phyloP scores from a whole-genome alignment of 768 basidiomycete genomes.

The Tremella yokohamensis region DNA sequence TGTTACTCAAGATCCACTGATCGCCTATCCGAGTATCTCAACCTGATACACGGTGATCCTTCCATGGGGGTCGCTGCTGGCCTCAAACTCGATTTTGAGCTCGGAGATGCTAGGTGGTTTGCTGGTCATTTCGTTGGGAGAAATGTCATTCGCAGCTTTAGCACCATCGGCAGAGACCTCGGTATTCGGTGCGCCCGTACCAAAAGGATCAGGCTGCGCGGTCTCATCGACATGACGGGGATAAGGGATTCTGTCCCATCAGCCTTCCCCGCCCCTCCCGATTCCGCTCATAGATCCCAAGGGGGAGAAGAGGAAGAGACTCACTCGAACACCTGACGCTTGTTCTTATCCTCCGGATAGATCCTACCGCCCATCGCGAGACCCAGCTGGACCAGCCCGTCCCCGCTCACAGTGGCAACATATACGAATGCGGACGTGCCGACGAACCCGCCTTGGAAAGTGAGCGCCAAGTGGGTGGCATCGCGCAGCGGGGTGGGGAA shows the following conservation, averaged over 20 bases:
- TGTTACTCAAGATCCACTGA: too few species aligned
- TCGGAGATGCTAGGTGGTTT: constrained; percentile 33
- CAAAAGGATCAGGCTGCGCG: neutral
- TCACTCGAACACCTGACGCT: constrained; percentile 44
- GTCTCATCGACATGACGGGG: neutral
- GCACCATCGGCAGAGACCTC: neutral
- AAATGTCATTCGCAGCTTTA: neutral
- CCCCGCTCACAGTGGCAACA: constrained; percentile 28
- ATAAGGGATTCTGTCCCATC: constrained; percentile 9
- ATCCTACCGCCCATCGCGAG: constrained; percentile 42
- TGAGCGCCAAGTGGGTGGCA: constrained; percentile 45
- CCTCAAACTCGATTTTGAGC: constrained; percentile 48
- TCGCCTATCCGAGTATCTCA: constrained; percentile 34
- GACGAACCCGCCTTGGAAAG: constrained; percentile 50
- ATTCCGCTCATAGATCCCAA: neutral
- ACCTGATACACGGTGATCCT: constrained; percentile 43
- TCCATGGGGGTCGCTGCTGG: constrained; percentile 47
- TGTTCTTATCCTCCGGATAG: constrained; percentile 46
- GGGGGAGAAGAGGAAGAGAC: neutral
- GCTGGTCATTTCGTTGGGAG: neutral
- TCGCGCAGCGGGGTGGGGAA: constrained; percentile 30
- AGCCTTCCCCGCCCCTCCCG: neutral
- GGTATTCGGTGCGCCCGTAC: neutral
- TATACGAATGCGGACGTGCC: constrained; percentile 35
- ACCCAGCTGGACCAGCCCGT: constrained; percentile 23